phyloP scores from a whole-genome alignment of 768 basidiomycete genomes.

The Mrakia gelida region DNA sequence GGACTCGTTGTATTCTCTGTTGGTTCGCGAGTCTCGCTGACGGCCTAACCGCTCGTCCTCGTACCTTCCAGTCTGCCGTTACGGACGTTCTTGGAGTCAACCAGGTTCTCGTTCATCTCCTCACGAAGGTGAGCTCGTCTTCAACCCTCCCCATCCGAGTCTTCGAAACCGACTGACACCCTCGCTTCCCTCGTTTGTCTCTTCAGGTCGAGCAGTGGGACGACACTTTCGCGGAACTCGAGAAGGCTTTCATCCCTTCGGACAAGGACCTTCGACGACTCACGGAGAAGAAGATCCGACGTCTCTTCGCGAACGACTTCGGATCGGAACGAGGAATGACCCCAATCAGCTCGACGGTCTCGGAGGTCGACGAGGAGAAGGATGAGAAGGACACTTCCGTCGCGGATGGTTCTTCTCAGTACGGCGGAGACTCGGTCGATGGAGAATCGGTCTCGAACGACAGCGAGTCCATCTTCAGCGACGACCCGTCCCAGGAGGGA shows the following conservation, averaged over 20 bases:
- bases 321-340: slow-evolving; percentile 38
- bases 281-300: slow-evolving; percentile 39
- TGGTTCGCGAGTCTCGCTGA: neutral
- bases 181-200: neutral
- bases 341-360: slow-evolving; percentile 40
- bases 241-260: slow-evolving; percentile 50
- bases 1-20: neutral
- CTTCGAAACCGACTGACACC: neutral
- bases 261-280: slow-evolving; percentile 52
- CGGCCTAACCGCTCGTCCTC: neutral
- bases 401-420: slow-evolving; percentile 8
- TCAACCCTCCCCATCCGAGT: too few relatives aligned
- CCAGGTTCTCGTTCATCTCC: slow-evolving; percentile 69
- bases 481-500: slow-evolving; percentile 1
- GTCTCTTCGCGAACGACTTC: slow-evolving; percentile 45
- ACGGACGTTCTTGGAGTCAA: slow-evolving; percentile 85
- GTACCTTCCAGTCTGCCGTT: slow-evolving; percentile 55
- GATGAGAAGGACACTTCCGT: slow-evolving; percentile 28
- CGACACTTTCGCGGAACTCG: slow-evolving; percentile 44
- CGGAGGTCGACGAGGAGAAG: slow-evolving; percentile 40
- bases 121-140: neutral
- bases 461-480: slow-evolving; percentile 13
- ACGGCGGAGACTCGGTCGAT: slow-evolving; percentile 6
- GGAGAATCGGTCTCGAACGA: slow-evolving; percentile 23
- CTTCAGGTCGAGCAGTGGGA: slow-evolving; percentile 94